A percentile compares a stretch with the other conserved stretches of the same genome.
These are phyloP conservation scores for Trichosporon ovoides DNA, from an alignment of 1,284 basidiomycete genomes.

Conservation along the genomic window DNA sequence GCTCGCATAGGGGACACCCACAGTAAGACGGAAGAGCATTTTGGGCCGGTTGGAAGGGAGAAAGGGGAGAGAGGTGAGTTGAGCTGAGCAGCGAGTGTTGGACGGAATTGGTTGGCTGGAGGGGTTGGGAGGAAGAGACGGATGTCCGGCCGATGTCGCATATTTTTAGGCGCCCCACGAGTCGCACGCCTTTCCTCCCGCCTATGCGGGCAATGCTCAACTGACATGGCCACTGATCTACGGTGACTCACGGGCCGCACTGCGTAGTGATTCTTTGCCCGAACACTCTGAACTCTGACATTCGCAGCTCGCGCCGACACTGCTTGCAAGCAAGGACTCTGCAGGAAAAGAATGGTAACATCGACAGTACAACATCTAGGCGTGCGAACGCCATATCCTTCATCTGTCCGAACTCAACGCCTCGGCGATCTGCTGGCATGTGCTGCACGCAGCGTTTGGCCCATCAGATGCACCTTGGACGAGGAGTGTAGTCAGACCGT, in stretches of 20 bases:
- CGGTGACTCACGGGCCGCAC: background rate
- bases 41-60: constrained; percentile 18
- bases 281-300: background rate
- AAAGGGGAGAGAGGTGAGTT: background rate
- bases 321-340: background rate
- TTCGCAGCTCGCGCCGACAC: background rate
- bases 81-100: constrained; percentile 2
- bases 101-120: constrained; percentile 6
- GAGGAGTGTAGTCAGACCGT: constrained; percentile 33
- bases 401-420: constrained; percentile 1
- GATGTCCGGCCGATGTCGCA: constrained; percentile 7
- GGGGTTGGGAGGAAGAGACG: background rate
- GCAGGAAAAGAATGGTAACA: background rate
- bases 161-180: background rate
- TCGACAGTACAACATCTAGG: background rate
- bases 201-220: background rate
- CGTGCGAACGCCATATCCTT: background rate
- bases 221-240: background rate
- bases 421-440: background rate
- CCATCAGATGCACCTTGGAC: background rate
- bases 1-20: constrained; percentile 20
- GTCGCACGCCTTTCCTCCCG: background rate
- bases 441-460: background rate
- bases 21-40: constrained; percentile 44
- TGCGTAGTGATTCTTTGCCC: background rate